Percentiles rank a stretch among this genome's conserved stretches.
Evolutionary conservation across 192 early-diverging fungal species (phyloP).

Genomic region (Mortierella claussenii): DNA sequence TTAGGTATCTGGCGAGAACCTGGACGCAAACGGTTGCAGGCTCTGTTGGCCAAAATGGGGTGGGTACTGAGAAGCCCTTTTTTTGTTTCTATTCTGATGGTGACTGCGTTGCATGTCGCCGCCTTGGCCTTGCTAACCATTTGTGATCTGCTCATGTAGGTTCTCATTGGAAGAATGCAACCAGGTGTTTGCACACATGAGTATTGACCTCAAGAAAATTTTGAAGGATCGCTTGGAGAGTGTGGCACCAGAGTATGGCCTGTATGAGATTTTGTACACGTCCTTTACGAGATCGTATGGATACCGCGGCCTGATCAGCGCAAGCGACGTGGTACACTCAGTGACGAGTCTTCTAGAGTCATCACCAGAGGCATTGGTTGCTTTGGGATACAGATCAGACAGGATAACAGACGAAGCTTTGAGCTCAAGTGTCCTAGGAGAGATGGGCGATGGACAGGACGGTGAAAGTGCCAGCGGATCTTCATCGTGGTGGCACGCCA

Average conservation of each 20-base stretch:
- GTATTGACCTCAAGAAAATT: slow-evolving; percentile 79
- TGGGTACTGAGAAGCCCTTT: slow-evolving; percentile 25
- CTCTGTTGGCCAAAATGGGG: slow-evolving; percentile 93
- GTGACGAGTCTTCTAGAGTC: slow-evolving; percentile 77
- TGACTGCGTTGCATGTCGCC: neutral
- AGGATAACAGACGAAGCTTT: slow-evolving; percentile 50
- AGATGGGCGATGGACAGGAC: neutral
- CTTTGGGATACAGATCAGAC: slow-evolving; percentile 48
- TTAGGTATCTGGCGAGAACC: slow-evolving; percentile 90
- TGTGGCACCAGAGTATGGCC: slow-evolving; percentile 82
- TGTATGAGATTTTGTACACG: slow-evolving; percentile 79
- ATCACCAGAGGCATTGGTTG: slow-evolving; percentile 51
- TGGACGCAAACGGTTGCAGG: slow-evolving; percentile 81
- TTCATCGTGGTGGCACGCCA: slow-evolving; percentile 72
- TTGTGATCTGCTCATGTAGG: slow-evolving; percentile 46
- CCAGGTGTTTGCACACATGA: slow-evolving; percentile 79
- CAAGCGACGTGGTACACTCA: slow-evolving; percentile 84
- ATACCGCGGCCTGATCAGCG: slow-evolving; percentile 71
- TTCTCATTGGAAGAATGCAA: slow-evolving; percentile 83
- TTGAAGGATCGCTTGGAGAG: slow-evolving; percentile 70
- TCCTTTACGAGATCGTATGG: slow-evolving; percentile 87
- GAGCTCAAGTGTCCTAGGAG: neutral
- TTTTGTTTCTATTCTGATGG: neutral
- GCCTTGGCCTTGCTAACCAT: too few relatives aligned
- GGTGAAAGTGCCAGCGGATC: slow-evolving; percentile 4